A percentile compares a stretch with the other conserved stretches of the same genome.
Conservation (phyloP, 768 basidiomycete genomes). For the Royoungia palumana region DNA sequence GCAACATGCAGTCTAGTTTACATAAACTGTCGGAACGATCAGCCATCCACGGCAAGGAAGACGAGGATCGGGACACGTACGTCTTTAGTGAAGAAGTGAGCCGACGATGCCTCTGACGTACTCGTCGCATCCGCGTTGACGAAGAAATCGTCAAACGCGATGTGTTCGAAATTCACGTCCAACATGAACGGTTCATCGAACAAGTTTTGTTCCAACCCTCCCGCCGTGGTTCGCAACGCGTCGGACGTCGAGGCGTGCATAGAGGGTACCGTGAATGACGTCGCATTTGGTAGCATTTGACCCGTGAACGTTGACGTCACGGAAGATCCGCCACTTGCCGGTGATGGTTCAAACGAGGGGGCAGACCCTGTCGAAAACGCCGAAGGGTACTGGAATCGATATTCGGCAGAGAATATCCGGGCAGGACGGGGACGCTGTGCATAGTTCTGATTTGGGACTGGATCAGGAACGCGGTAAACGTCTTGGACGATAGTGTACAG, state of each 20-base stretch:
- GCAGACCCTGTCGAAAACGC: slow-evolving; percentile 4
- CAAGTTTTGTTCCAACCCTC: slow-evolving; percentile 18
- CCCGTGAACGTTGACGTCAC: slow-evolving; percentile 14
- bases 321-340: slow-evolving; percentile 9
- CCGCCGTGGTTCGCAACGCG: background rate
- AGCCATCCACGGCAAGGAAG: slow-evolving; percentile 3
- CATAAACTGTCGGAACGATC: slow-evolving; percentile 17
- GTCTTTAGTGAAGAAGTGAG: slow-evolving; percentile 30
- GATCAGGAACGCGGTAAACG: slow-evolving; percentile 37
- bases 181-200: slow-evolving; percentile 30
- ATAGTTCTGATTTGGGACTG: slow-evolving; percentile 17
- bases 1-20: slow-evolving; percentile 8
- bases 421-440: slow-evolving; percentile 26
- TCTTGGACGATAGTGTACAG: slow-evolving; percentile 66
- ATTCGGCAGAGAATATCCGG: slow-evolving; percentile 54
- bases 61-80: slow-evolving; percentile 22
- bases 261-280: slow-evolving; percentile 6
- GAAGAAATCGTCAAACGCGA: slow-evolving; percentile 26
- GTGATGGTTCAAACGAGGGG: slow-evolving; percentile 8
- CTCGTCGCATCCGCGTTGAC: slow-evolving; percentile 12
- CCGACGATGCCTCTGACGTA: slow-evolving; percentile 16
- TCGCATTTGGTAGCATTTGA: slow-evolving; percentile 2
- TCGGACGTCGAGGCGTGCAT: background rate
- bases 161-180: slow-evolving; percentile 28
- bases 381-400: slow-evolving; percentile 49